These are phyloP conservation scores for Cryptococcus floricola DNA, from an alignment of 1,284 basidiomycete species.

Conservation along the genomic window DNA sequence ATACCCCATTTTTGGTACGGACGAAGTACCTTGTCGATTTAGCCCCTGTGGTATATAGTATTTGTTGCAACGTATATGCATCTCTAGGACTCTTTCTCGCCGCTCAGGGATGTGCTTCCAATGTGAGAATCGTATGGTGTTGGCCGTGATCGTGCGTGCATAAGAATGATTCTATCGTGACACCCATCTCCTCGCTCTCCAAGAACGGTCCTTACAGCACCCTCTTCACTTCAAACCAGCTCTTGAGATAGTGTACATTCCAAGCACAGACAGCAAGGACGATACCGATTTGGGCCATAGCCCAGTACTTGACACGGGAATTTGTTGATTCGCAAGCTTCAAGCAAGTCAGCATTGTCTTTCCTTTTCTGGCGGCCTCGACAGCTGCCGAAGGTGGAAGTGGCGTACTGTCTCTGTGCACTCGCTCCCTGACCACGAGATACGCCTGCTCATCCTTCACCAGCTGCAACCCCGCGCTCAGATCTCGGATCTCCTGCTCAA, in stretches of 20 bases:
- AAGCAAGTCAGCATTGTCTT: background rate
- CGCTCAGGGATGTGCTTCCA: background rate
- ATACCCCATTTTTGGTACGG: too few relatives aligned
- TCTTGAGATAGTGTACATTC: constrained; percentile 98
- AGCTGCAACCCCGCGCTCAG: constrained; percentile 79
- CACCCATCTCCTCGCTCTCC: too few relatives aligned
- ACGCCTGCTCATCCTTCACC: constrained; percentile 98
- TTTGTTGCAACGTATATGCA: too few relatives aligned
- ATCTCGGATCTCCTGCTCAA: constrained; percentile 89
- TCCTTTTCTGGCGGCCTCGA: background rate
- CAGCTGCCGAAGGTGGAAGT: background rate
- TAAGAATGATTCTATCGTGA: too few relatives aligned
- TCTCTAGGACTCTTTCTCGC: too few relatives aligned
- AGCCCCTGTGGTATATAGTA: too few relatives aligned
- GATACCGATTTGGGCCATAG: constrained; percentile 80
- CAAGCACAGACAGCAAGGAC: constrained; percentile 87
- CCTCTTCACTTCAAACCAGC: constrained; percentile 86
- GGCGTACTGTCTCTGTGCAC: constrained; percentile 75
- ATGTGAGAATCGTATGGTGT: background rate
- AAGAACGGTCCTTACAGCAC: constrained; percentile 59
- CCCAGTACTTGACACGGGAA: constrained; percentile 98
- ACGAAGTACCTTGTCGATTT: too few relatives aligned
- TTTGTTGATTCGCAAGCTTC: constrained; percentile 83
- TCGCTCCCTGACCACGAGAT: constrained; percentile 89
- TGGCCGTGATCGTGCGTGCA: background rate